Conservation (phyloP, 306 rosid species). For the Quercus parvula region DNA sequence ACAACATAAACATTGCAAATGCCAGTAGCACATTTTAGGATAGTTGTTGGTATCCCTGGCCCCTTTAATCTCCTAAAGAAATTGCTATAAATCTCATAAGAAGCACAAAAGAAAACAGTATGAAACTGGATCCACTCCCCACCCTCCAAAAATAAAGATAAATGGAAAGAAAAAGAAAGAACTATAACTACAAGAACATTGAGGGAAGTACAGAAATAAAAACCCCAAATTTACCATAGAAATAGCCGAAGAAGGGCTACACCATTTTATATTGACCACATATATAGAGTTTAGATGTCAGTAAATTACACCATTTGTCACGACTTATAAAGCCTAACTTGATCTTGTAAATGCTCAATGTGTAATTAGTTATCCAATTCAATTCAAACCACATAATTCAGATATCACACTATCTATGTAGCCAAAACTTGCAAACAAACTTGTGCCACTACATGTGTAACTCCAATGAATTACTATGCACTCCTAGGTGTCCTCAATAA, state of each 20-base stretch:
- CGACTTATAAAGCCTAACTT: too few species aligned
- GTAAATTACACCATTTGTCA: background rate
- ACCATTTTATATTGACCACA: background rate
- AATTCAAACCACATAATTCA: too few species aligned
- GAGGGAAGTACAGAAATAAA: background rate
- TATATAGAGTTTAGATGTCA: background rate
- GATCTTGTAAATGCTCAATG: too few species aligned
- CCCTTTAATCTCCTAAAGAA: constrained; percentile 75
- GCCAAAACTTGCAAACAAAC: constrained; percentile 10
- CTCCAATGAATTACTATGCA: background rate
- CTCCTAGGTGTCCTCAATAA: background rate
- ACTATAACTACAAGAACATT: background rate
- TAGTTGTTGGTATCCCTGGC: constrained; percentile 58
- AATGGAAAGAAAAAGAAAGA: background rate
- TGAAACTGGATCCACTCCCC: background rate
- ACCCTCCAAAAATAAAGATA: background rate
- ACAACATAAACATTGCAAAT: constrained; percentile 61
- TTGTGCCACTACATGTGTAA: constrained; percentile 5
- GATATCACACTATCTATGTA: background rate
- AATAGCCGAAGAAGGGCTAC: background rate
- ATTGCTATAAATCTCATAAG: background rate
- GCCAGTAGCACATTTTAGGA: constrained; percentile 49
- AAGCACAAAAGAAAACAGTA: background rate
- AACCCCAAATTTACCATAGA: background rate
- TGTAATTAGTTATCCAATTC: too few species aligned